Evolutionary conservation across 83 land plant genomes (phyloP).

Genomic region (Thuja plicata): DNA sequence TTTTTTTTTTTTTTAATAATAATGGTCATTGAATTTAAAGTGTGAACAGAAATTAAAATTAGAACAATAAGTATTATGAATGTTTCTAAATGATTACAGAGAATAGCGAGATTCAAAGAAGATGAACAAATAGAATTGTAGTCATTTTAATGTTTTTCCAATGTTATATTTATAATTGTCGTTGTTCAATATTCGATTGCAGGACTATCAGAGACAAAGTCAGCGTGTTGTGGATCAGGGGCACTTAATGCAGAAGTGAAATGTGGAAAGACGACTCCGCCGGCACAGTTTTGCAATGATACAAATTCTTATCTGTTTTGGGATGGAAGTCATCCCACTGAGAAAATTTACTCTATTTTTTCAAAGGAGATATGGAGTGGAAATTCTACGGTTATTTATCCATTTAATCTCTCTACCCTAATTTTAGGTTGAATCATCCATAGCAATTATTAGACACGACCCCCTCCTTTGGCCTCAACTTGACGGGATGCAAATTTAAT

Average conservation of each 20-base stretch:
- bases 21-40: too few species aligned
- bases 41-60: too few species aligned
- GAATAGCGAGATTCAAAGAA: too few species aligned
- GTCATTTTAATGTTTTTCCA: too few species aligned
- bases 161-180: too few species aligned
- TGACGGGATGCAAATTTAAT: background rate
- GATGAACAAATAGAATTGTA: too few species aligned
- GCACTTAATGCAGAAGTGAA: background rate
- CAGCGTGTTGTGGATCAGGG: conserved; percentile 9
- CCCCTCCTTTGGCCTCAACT: background rate
- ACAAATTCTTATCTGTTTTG: conserved; percentile 5
- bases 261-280: background rate
- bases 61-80: too few species aligned
- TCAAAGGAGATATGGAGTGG: background rate
- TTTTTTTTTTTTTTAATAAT: too few species aligned
- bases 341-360: background rate
- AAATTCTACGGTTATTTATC: background rate
- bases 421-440: background rate
- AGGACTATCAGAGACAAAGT: background rate
- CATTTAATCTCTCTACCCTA: background rate
- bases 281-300: background rate
- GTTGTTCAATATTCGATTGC: background rate
- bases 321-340: conserved; percentile 9
- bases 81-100: too few species aligned
- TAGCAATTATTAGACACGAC: background rate